These are phyloP conservation scores for Fusarium siculi DNA, from an alignment of 2,329 filamentous ascomycete genomes.

Conservation along the genomic window DNA sequence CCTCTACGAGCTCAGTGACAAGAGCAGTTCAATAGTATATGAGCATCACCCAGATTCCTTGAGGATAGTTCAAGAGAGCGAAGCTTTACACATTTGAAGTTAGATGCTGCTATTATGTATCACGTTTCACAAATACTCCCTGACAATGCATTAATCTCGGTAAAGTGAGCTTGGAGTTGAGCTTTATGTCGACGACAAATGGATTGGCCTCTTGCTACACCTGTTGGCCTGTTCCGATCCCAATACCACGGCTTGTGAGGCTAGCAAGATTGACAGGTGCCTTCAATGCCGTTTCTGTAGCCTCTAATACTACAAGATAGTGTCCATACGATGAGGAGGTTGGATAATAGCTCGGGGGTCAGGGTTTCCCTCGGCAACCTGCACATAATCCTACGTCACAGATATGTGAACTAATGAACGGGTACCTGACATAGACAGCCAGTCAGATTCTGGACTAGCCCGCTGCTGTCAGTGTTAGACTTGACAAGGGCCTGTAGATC, in stretches of 20 bases:
- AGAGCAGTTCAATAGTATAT: too few species aligned
- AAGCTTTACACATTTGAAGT: too few species aligned
- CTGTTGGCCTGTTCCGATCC: too few species aligned
- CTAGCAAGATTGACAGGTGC: fast-evolving
- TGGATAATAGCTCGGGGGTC: background rate
- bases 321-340: fast-evolving
- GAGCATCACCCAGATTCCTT: too few species aligned
- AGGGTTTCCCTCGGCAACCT: background rate
- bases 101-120: too few species aligned
- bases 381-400: fast-evolving
- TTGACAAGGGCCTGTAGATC: background rate
- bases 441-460: background rate
- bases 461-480: background rate
- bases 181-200: background rate
- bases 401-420: background rate
- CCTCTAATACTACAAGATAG: fast-evolving
- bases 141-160: fast-evolving
- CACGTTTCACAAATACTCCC: too few species aligned
- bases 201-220: too few species aligned
- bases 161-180: too few species aligned
- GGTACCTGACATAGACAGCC: background rate
- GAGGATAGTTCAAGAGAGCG: too few species aligned
- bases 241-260: fast-evolving
- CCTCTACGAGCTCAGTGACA: too few species aligned
- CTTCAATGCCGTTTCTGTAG: fast-evolving